Conservation (phyloP, 129 eudicot genomes). For the Cynara cardunculus region DNA sequence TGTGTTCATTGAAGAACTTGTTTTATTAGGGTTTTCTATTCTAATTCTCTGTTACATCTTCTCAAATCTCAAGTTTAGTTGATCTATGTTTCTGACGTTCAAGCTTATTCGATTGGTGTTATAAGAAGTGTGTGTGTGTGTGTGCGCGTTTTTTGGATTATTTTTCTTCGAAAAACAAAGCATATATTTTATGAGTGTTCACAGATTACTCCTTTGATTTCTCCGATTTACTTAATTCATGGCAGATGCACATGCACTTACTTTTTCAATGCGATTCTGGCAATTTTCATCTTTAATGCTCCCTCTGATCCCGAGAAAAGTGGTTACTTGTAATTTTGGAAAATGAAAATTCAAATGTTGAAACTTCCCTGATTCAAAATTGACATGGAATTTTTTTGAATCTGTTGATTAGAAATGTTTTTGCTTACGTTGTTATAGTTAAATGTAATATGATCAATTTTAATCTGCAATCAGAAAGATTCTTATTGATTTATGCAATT, state of each 20-base stretch:
- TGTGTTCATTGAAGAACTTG: constrained; percentile 6
- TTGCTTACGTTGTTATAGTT: background rate
- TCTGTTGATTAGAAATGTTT: background rate
- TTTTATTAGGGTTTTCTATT: constrained; percentile 14
- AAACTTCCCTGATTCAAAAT: constrained; percentile 5
- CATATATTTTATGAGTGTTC: background rate
- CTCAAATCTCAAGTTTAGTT: background rate
- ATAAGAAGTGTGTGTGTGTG: background rate
- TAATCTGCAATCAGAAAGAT: constrained; percentile 5
- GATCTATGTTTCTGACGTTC: background rate
- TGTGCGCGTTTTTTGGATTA: background rate
- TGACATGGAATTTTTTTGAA: background rate
- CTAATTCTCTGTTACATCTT: constrained; percentile 10
- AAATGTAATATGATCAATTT: background rate
- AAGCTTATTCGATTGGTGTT: background rate
- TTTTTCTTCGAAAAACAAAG: background rate
- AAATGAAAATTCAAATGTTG: background rate
- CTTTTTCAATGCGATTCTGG: constrained; percentile 1
- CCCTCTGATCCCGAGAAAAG: background rate
- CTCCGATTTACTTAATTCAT: constrained; percentile 7
- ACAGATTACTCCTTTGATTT: constrained; percentile 9
- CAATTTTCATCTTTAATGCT: background rate
- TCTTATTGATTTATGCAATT: background rate
- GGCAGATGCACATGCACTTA: background rate
- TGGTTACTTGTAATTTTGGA: background rate